Evolutionary conservation across 1,139 yeast species (phyloP).

Genomic region (Candida buenavistaensis): DNA sequence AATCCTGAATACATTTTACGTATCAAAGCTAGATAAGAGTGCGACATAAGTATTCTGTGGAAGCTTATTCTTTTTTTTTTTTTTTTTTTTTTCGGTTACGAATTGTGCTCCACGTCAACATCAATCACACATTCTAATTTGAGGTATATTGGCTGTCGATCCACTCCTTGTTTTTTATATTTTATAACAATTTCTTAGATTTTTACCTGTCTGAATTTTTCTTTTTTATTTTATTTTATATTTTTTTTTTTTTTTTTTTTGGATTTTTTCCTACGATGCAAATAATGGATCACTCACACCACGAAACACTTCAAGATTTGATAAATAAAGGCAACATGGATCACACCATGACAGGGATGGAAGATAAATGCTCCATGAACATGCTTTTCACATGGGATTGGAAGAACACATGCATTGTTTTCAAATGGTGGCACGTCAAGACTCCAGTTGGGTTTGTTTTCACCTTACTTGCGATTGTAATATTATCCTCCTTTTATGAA

Average conservation of each 20-base stretch:
- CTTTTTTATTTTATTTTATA: neutral
- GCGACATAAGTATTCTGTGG: too few relatives aligned
- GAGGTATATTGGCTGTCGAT: too few relatives aligned
- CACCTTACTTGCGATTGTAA: constrained; percentile 50
- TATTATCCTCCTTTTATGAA: constrained; percentile 63
- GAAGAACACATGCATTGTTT: constrained; percentile 68
- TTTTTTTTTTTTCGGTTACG: too few relatives aligned
- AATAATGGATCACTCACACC: constrained; percentile 4
- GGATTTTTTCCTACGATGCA: neutral
- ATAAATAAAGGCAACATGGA: constrained; percentile 9
- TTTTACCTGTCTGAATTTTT: too few relatives aligned
- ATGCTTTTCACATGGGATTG: constrained; percentile 87
- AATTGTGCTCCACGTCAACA: too few relatives aligned
- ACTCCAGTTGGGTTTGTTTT: constrained; percentile 51
- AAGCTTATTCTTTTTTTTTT: too few relatives aligned
- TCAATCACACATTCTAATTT: too few relatives aligned
- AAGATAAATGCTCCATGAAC: constrained; percentile 61
- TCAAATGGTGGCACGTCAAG: constrained; percentile 76
- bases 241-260: neutral
- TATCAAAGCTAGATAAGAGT: too few relatives aligned
- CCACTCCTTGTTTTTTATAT: too few relatives aligned
- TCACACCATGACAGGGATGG: constrained; percentile 25
- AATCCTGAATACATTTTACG: too few relatives aligned
- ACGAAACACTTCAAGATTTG: neutral
- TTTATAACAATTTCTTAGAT: too few relatives aligned